Evolutionary conservation across 495 filamentous ascomycete genomes (phyloP).

Genomic region (Neurospora sublineolata): DNA sequence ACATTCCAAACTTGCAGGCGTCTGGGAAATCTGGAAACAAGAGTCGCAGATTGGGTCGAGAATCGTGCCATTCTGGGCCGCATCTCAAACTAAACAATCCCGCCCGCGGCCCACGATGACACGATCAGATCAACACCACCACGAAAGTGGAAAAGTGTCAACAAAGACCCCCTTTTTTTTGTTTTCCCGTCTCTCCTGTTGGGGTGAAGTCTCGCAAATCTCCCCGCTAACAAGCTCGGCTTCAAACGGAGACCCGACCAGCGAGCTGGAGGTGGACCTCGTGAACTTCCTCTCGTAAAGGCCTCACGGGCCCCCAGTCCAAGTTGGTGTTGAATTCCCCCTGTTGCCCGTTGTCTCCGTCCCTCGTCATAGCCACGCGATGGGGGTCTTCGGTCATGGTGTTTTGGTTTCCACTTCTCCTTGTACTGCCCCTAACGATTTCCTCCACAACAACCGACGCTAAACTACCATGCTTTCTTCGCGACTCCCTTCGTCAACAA

Average conservation of each 20-base stretch:
- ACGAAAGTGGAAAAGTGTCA: background rate
- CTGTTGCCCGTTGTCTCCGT: background rate
- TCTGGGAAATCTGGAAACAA: background rate
- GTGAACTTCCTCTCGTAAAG: background rate
- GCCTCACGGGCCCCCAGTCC: background rate
- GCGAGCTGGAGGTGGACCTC: background rate
- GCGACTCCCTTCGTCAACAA: background rate
- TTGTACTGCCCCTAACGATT: background rate
- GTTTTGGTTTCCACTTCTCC: background rate
- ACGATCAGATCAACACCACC: background rate
- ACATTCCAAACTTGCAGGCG: background rate
- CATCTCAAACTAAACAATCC: background rate
- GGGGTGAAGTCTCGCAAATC: background rate
- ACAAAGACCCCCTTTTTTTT: background rate
- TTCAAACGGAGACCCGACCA: background rate
- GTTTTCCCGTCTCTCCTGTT: background rate
- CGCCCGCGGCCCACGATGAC: background rate
- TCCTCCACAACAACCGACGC: background rate
- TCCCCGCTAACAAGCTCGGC: background rate
- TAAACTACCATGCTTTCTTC: background rate
- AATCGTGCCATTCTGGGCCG: background rate
- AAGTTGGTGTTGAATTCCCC: background rate
- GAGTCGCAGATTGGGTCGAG: background rate
- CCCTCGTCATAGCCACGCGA: background rate
- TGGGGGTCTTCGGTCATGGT: background rate